phyloP scores from a whole-genome alignment of 1,139 yeast genomes.

The Suhomyces anneliseae region DNA sequence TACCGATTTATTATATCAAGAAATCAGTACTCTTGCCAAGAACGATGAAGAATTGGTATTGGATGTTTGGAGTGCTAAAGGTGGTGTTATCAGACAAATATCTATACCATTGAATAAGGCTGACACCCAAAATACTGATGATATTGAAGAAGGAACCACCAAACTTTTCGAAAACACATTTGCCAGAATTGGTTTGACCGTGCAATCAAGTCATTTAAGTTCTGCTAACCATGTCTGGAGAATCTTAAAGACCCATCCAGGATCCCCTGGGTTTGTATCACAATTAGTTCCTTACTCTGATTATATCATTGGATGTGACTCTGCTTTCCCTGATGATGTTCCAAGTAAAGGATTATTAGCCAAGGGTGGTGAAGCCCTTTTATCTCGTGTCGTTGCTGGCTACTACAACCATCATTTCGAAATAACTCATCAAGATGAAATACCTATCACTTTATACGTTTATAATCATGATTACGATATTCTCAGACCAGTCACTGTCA shows the following conservation, averaged over 20 bases:
- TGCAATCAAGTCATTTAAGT: constrained; percentile 75
- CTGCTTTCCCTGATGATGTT: constrained; percentile 40
- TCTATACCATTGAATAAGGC: constrained; percentile 40
- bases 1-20: constrained; percentile 35
- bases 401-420: constrained; percentile 55
- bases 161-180: constrained; percentile 25
- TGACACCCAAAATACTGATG: constrained; percentile 11
- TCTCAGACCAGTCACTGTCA: constrained; percentile 81
- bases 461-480: constrained; percentile 87
- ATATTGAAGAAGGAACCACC: constrained; percentile 9
- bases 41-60: constrained; percentile 47
- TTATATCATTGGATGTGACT: constrained; percentile 85
- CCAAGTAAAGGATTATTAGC: constrained; percentile 68
- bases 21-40: constrained; percentile 34
- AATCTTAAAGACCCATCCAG: constrained; percentile 67
- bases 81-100: constrained; percentile 63
- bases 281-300: constrained; percentile 86
- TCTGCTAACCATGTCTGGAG: constrained; percentile 89
- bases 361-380: constrained; percentile 81
- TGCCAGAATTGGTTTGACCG: constrained; percentile 56
- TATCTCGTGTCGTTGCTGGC: constrained; percentile 62
- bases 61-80: constrained; percentile 88
- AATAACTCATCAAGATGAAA: constrained; percentile 32
- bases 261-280: constrained; percentile 83
- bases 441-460: constrained; percentile 63